A percentile compares a stretch with the other conserved stretches of the same genome.
These are phyloP conservation scores for Talaromyces rugulosus DNA, from an alignment of 2,329 filamentous ascomycete species.

Conservation along the genomic window DNA sequence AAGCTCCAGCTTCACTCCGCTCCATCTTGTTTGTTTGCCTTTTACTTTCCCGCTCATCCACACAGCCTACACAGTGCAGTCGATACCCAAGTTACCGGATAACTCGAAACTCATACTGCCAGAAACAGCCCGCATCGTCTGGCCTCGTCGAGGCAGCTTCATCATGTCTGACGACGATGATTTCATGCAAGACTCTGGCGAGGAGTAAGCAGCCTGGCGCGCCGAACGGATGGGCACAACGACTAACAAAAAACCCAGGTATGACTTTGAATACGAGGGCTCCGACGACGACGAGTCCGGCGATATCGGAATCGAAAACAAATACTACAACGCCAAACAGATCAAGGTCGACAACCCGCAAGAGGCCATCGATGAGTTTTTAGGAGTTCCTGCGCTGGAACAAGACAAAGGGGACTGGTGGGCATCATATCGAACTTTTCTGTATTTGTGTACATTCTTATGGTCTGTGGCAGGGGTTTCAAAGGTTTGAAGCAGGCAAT, in stretches of 20 bases:
- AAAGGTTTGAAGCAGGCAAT: slow-evolving; percentile 97
- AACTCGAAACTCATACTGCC: background rate
- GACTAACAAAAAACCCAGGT: slow-evolving; percentile 46
- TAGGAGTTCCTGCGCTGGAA: slow-evolving; percentile 81
- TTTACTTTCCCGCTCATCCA: background rate
- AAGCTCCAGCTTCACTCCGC: background rate
- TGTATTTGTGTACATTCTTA: slow-evolving; percentile 9
- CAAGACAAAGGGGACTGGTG: slow-evolving; percentile 91
- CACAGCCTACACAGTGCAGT: background rate
- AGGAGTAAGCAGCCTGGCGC: slow-evolving; percentile 59
- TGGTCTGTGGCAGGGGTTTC: slow-evolving; percentile 61
- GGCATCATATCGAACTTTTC: slow-evolving; percentile 8
- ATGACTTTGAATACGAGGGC: slow-evolving; percentile 97
- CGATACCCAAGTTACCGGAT: background rate
- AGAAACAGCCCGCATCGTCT: background rate
- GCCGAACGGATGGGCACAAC: slow-evolving; percentile 16
- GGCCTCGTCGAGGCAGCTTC: background rate
- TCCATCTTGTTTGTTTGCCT: background rate
- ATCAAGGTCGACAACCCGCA: slow-evolving; percentile 82
- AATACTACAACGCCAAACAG: slow-evolving; percentile 99
- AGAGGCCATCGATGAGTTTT: slow-evolving; percentile 85
- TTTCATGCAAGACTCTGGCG: slow-evolving; percentile 90
- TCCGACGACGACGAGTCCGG: slow-evolving; percentile 83
- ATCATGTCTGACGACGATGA: slow-evolving; percentile 79
- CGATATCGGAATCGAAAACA: slow-evolving; percentile 96